Evolutionary conservation across 2,329 filamentous ascomycete genomes (phyloP).

Genomic region (Aspergillus transmontanensis): DNA sequence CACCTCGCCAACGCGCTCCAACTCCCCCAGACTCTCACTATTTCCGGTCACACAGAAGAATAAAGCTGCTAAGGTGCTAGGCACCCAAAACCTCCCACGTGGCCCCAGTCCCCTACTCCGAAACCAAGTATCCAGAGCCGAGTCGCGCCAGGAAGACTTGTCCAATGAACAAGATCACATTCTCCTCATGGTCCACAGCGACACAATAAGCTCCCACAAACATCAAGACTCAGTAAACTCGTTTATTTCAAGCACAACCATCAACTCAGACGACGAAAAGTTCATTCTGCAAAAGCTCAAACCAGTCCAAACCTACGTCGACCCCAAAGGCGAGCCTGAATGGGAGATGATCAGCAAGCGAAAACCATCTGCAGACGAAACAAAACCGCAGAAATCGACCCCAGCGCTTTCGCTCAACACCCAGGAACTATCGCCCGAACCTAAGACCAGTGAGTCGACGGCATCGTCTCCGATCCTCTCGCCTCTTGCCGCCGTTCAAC

Average conservation of each 20-base stretch:
- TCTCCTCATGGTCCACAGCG: constrained; percentile 13
- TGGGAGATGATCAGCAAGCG: constrained; percentile 27
- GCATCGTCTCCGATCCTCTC: constrained; percentile 20
- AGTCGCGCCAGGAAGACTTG: constrained; percentile 16
- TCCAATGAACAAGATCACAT: constrained; percentile 16
- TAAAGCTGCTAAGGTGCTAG: constrained; percentile 34
- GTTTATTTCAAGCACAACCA: constrained; percentile 19
- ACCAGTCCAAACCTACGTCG: constrained; percentile 18
- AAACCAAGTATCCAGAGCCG: constrained; percentile 23
- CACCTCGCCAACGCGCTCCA: constrained; percentile 39
- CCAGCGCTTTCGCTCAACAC: constrained; percentile 19
- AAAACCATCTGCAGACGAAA: constrained; percentile 8
- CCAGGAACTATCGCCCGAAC: constrained; percentile 14
- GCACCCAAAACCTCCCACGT: constrained; percentile 34
- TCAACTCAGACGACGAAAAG: constrained; percentile 18
- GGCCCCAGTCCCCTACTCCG: constrained; percentile 29
- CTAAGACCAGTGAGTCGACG: constrained; percentile 13
- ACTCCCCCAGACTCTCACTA: constrained; percentile 40
- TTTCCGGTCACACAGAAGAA: constrained; percentile 39
- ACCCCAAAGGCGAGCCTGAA: constrained; percentile 22
- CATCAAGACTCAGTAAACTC: constrained; percentile 22
- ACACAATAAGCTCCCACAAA: constrained; percentile 12
- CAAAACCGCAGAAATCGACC: constrained; percentile 1
- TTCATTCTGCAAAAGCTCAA: constrained; percentile 20
- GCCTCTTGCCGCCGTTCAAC: constrained; percentile 14